These are phyloP conservation scores for Epichloe scottii DNA, from an alignment of 2,329 filamentous ascomycete species.

Conservation along the genomic window DNA sequence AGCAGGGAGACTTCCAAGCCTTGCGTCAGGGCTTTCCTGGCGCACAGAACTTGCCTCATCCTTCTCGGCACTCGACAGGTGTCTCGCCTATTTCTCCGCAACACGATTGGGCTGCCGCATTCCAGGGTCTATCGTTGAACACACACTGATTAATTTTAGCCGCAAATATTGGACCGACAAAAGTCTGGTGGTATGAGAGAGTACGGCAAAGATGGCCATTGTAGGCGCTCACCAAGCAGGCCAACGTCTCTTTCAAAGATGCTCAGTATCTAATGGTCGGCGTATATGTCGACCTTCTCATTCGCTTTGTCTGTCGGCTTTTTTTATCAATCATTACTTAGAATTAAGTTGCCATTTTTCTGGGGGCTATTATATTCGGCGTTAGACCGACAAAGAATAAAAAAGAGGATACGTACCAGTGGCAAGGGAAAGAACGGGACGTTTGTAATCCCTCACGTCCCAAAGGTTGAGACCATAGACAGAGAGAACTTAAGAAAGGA, in stretches of 20 bases:
- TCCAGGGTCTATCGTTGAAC: slow-evolving; percentile 63
- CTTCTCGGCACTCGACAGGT: slow-evolving; percentile 23
- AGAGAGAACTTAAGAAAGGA: slow-evolving; percentile 15
- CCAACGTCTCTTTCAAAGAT: background rate
- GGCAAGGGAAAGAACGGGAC: slow-evolving; percentile 6
- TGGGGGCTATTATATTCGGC: background rate
- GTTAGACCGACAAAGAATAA: background rate
- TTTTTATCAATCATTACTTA: background rate
- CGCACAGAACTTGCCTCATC: slow-evolving; percentile 24
- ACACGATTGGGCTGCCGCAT: slow-evolving; percentile 49
- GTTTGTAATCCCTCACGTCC: slow-evolving; percentile 16
- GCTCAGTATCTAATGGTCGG: background rate
- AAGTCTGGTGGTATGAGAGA: background rate
- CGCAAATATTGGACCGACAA: background rate
- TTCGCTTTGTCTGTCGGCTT: background rate
- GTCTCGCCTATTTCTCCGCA: slow-evolving; percentile 30
- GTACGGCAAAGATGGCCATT: background rate
- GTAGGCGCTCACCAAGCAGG: background rate
- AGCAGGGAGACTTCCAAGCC: slow-evolving; percentile 31
- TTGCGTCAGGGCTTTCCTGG: slow-evolving; percentile 35
- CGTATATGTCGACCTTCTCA: background rate
- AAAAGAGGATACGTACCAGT: slow-evolving; percentile 10
- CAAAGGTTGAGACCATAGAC: slow-evolving; percentile 24
- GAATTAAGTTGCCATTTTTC: slow-evolving; percentile 4
- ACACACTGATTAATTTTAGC: slow-evolving; percentile 31